Conservation (phyloP, 129 eudicot genomes). For the Tanacetum coccineum region DNA sequence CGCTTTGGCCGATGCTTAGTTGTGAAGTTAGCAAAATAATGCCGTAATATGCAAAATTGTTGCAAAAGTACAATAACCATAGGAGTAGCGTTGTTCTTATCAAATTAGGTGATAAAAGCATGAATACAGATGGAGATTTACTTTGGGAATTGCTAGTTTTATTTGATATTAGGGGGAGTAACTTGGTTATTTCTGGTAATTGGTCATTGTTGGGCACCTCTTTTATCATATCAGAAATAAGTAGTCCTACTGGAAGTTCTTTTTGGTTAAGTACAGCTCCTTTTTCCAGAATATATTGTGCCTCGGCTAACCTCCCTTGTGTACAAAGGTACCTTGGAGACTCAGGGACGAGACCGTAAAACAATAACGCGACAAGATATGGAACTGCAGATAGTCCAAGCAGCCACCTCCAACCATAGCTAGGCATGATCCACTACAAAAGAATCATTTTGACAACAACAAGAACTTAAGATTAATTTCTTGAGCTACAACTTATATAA, state of each 20-base stretch:
- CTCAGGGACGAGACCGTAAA: conserved; percentile 47
- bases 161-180: too few relatives aligned
- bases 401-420: conserved; percentile 78
- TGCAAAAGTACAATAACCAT: conserved; percentile 59
- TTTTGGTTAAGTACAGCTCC: conserved; percentile 45
- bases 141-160: too few relatives aligned
- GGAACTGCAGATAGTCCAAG: conserved; percentile 66
- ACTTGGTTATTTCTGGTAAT: too few relatives aligned
- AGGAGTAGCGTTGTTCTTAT: conserved; percentile 9
- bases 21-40: conserved; percentile 59
- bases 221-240: conserved; percentile 19
- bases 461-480: not conserved
- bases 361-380: conserved; percentile 40
- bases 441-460: not conserved
- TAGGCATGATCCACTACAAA: conserved; percentile 57
- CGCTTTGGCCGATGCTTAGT: conserved; percentile 41
- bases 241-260: conserved; percentile 46
- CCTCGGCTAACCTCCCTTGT: conserved; percentile 43
- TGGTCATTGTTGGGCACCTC: too few relatives aligned
- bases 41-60: conserved; percentile 63
- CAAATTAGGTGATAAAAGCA: too few relatives aligned
- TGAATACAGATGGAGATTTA: too few relatives aligned
- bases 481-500: not conserved
- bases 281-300: conserved; percentile 40
- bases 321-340: conserved; percentile 56